A percentile compares a stretch with the other conserved stretches of the same genome.
phyloP scores from a whole-genome alignment of 176 grass and related monocot species.

The Juncus inflexus region DNA sequence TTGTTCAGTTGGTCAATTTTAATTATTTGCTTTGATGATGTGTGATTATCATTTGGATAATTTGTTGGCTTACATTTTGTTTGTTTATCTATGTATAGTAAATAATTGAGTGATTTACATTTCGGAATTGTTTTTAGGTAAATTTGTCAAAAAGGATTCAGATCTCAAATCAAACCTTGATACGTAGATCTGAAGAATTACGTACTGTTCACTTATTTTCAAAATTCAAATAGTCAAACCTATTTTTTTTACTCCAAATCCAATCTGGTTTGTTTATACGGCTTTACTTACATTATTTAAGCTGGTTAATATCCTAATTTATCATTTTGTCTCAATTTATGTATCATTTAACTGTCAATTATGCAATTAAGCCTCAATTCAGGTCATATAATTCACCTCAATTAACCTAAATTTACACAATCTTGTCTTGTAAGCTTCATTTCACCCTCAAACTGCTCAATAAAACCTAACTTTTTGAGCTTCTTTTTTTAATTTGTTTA shows the following conservation, averaged over 20 bases:
- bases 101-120: neutral
- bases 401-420: neutral
- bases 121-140: neutral
- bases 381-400: no score
- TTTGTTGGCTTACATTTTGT: slow-evolving; percentile 1
- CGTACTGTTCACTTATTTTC: no score
- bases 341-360: neutral
- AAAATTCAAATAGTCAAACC: no score
- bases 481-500: slow-evolving; percentile 32
- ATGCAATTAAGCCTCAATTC: slow-evolving; percentile 5
- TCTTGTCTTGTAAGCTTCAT: slow-evolving; percentile 5
- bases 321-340: no score
- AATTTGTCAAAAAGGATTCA: slow-evolving; percentile 11
- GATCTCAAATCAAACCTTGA: slow-evolving; percentile 12
- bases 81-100: neutral
- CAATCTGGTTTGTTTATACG: neutral
- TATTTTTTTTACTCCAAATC: neutral
- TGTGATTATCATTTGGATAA: no score
- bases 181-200: no score
- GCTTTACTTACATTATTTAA: neutral
- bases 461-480: slow-evolving; percentile 16
- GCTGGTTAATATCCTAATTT: no score
- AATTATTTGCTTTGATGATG: no score
- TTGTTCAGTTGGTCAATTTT: neutral
- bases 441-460: neutral